Evolutionary conservation across 352 stramenopile species (phyloP), one percentile per base, ranked within the genome.

Genomic region (Phytophthora pisi): DNA sequence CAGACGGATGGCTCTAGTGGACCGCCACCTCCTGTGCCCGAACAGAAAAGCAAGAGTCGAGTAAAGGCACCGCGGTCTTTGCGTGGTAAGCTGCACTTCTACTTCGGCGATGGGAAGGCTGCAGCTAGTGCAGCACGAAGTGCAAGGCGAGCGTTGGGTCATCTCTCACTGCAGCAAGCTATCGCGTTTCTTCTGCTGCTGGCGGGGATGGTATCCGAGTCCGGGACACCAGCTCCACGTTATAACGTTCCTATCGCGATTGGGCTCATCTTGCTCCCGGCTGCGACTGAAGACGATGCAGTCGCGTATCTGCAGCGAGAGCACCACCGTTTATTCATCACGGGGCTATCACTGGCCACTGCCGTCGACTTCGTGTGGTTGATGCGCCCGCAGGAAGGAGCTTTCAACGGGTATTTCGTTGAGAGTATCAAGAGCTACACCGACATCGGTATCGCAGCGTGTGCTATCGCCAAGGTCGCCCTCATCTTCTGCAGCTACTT

Each of bases 231-330:
- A 5, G 77, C 72, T 15, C 86, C 86, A 23, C 70, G 86, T 5
- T 88, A 92, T 76, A 95, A 95, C 63, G 78, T 88, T 6, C 81
- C 86, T 2, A 76, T 93, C 13, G 84, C 79, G 10, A 81, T 88
- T 26, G 49, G 64, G 28, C 55, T 90, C 20, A 82, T 92, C 43
- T 75, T 86, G 42, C 52, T 71, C 20, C 61, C 74, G 2, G 54
- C 55, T 9, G 50, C 63, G 4, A 60, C 71, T 0, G 72, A 83
- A 34, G 72, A 89, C 24, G 70, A 67, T 4, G 51, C 49, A 0
- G 55, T 36, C 16, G 63, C 11, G 10, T 59, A 46, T 34, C n/a
- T 75, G 34, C 64, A 73, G 23, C 60, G 31, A 31, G 51, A 70
- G 45, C 72, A 75, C 20, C 82, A 92, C 34, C 84, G 79, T 20